Evolutionary conservation across 176 grass and related monocot species (phyloP).

Genomic region (Phoenix dactylifera): DNA sequence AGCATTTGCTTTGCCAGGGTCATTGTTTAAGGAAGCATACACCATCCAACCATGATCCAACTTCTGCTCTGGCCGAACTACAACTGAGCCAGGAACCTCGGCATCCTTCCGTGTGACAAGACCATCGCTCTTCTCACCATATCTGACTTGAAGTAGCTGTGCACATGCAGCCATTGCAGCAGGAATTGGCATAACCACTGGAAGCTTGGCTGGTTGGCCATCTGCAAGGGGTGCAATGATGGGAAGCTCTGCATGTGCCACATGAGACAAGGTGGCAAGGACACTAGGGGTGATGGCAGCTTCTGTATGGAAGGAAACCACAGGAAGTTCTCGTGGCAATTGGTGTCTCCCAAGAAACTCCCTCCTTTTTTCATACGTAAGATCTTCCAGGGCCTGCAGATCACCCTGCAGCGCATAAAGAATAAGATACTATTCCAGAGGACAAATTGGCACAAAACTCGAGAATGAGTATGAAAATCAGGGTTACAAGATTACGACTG

Average conservation of each 20-base stretch:
- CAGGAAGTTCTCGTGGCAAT: constrained; percentile 51
- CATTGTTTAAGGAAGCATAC: constrained; percentile 63
- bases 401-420: constrained; percentile 48
- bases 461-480: too few species aligned
- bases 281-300: constrained; percentile 60
- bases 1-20: constrained; percentile 59
- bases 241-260: constrained; percentile 73
- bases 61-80: constrained; percentile 51
- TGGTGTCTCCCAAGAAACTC: constrained; percentile 53
- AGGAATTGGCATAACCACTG: constrained; percentile 67
- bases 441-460: too few species aligned
- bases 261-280: constrained; percentile 70
- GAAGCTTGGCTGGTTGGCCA: constrained; percentile 49
- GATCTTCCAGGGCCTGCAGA: constrained; percentile 69
- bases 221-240: constrained; percentile 27
- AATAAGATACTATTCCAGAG: neutral
- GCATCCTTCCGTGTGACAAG: constrained; percentile 69
- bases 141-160: constrained; percentile 62
- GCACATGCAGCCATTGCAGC: constrained; percentile 84
- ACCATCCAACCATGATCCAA: constrained; percentile 95
- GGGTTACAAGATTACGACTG: too few species aligned
- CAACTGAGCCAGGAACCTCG: constrained; percentile 68
- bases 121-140: constrained; percentile 84
- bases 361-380: constrained; percentile 68
- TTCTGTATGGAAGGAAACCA: constrained; percentile 87